Percentiles rank a stretch among this genome's conserved stretches.
Evolutionary conservation across 345 rosid species (phyloP).

Genomic region (Sisymbrium irio): DNA sequence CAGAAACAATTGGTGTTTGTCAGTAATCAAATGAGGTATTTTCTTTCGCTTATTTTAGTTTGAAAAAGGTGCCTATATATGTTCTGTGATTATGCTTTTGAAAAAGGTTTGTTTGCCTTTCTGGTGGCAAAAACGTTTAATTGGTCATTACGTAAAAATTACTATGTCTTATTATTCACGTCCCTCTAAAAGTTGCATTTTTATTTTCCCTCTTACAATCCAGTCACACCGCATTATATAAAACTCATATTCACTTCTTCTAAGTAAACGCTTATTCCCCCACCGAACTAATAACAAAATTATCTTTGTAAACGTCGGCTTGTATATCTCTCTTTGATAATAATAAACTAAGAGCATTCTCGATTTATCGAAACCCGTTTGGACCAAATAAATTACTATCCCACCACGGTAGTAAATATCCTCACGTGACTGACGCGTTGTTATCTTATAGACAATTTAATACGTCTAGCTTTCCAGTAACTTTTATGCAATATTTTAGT

Average conservation of each 20-base stretch:
- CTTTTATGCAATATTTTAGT: no score
- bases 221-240: constrained; percentile 26
- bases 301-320: constrained; percentile 8
- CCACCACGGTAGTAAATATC: constrained; percentile 6
- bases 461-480: background rate
- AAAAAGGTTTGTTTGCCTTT: constrained; percentile 28
- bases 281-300: background rate
- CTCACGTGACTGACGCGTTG: constrained; percentile 14
- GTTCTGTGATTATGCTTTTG: constrained; percentile 1
- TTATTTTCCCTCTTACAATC: background rate
- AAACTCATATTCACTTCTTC: background rate
- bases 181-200: constrained; percentile 23
- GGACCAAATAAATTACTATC: constrained; percentile 1
- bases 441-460: background rate
- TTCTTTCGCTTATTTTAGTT: background rate
- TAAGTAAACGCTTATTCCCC: constrained; percentile 1
- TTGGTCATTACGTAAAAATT: constrained; percentile 21
- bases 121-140: constrained; percentile 22
- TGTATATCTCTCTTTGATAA: background rate
- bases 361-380: background rate
- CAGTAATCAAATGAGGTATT: background rate
- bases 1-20: background rate
- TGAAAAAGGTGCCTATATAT: background rate
- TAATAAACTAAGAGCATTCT: background rate
- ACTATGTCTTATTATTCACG: constrained; percentile 23